Evolutionary conservation across 169 alveolate genomes (phyloP), one percentile per base, ranked within the genome.

Genomic region (Plasmodium billcollinsi): DNA sequence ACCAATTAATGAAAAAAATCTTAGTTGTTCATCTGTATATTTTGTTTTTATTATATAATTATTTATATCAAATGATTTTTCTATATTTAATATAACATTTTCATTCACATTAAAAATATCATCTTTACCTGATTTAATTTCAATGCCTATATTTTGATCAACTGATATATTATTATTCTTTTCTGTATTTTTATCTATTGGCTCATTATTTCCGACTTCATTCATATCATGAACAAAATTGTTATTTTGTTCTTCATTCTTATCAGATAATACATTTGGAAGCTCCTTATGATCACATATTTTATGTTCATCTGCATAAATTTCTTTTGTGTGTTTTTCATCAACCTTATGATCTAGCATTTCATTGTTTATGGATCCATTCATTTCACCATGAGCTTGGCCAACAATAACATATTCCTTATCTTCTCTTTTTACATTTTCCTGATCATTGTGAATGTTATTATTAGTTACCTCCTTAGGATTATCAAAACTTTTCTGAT

Each of bases 1-100:
- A 1, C 83, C 85, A 47, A 67, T 54, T 58, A 69, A 29, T 6
- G 83, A 83, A 72, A 83, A 83, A 20, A 70, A 29, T 18, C 91
- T 70, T 29, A 83, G 62, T 54, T 83, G 73, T 0, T 83, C 91
- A 24, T 83, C 83, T 14, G 91, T 18, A 33, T 83, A 83, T 50
- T 49, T 83, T 5, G 83, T 83, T 29, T 83, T 83, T 52, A 83
- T 73, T 59, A 83, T 66, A 29, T 49, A 78, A 12, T 78, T 78
- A 50, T 52, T 52, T 58, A 78, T 33, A 2, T 78, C 78, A 67
- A 66, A 76, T 29, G 74, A 21, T 15, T 39, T 0, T 18, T 74
- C 88, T 58, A 24, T n/a, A 24, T 59, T 61, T 24, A 74, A 24
- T 43, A 74, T 61, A 50, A 59, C 18, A 29, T 29, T 39, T 26